A percentile compares a stretch with the other conserved stretches of the same genome.
Conservation (phyloP, 768 basidiomycete species). For the Grammothele lineata region DNA sequence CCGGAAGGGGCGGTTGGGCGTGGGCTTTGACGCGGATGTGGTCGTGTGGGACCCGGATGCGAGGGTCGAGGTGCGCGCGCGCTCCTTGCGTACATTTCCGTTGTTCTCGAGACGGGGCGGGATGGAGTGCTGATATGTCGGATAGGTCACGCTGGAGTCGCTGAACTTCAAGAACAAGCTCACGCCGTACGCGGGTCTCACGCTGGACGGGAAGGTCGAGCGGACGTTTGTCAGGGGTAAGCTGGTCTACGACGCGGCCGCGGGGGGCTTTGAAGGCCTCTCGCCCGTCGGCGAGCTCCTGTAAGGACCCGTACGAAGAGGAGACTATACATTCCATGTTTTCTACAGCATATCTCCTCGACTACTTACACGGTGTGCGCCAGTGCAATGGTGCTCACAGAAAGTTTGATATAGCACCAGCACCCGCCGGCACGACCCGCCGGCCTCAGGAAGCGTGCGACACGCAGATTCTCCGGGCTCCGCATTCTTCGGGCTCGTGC, state of each 20-base stretch:
- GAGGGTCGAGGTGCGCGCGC: slow-evolving; percentile 34
- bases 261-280: slow-evolving; percentile 24
- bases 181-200: slow-evolving; percentile 81
- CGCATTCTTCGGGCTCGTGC: too few relatives aligned
- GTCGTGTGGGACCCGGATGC: slow-evolving; percentile 74
- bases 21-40: slow-evolving; percentile 84
- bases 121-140: slow-evolving; percentile 5
- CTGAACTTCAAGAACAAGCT: slow-evolving; percentile 93
- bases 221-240: slow-evolving; percentile 78
- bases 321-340: too few relatives aligned
- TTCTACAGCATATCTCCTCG: too few relatives aligned
- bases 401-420: too few relatives aligned
- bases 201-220: slow-evolving; percentile 65
- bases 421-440: too few relatives aligned
- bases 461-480: too few relatives aligned
- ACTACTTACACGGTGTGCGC: too few relatives aligned
- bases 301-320: too few relatives aligned
- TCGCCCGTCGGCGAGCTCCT: slow-evolving; percentile 18
- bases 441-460: too few relatives aligned
- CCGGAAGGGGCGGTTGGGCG: slow-evolving; percentile 66
- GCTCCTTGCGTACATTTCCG: background rate
- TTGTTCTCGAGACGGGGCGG: background rate
- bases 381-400: too few relatives aligned
- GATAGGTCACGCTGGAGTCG: slow-evolving; percentile 65
- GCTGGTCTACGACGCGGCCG: slow-evolving; percentile 52